Evolutionary conservation across 306 rosid genomes (phyloP).

Genomic region (Fragaria ananassa): DNA sequence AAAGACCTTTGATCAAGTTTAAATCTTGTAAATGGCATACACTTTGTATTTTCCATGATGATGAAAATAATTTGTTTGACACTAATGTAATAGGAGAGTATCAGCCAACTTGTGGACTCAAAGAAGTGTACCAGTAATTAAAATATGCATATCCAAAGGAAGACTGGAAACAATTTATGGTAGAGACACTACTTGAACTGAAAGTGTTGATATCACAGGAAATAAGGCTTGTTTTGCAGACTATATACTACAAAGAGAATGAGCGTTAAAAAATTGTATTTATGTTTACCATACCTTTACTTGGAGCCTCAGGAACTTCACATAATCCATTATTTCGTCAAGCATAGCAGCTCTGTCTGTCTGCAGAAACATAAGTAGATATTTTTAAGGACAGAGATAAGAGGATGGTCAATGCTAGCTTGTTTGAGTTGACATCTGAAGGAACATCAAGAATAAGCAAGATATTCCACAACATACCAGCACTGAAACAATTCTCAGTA

Average conservation of each 20-base stretch:
- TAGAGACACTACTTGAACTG: background rate
- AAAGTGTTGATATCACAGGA: background rate
- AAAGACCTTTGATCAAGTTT: background rate
- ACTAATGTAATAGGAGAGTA: background rate
- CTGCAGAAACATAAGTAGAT: slow-evolving; percentile 37
- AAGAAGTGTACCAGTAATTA: background rate
- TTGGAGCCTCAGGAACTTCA: slow-evolving; percentile 94
- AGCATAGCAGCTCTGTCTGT: slow-evolving; percentile 97
- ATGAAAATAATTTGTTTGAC: background rate
- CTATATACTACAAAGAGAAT: background rate
- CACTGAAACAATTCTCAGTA: slow-evolving; percentile 7
- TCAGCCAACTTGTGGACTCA: background rate
- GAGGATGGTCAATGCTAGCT: background rate
- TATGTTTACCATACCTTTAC: slow-evolving; percentile 60
- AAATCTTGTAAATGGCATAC: background rate
- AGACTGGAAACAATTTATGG: background rate
- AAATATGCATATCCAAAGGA: background rate
- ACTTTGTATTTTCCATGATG: background rate
- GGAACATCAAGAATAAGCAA: background rate
- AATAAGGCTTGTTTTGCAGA: background rate
- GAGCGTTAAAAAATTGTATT: background rate
- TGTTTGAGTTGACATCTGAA: slow-evolving; percentile 7
- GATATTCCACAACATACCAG: background rate
- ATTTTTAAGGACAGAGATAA: background rate
- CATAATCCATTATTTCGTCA: slow-evolving; percentile 93